Conservation (phyloP, 306 rosid species). For the Glycyrrhiza uralensis region DNA sequence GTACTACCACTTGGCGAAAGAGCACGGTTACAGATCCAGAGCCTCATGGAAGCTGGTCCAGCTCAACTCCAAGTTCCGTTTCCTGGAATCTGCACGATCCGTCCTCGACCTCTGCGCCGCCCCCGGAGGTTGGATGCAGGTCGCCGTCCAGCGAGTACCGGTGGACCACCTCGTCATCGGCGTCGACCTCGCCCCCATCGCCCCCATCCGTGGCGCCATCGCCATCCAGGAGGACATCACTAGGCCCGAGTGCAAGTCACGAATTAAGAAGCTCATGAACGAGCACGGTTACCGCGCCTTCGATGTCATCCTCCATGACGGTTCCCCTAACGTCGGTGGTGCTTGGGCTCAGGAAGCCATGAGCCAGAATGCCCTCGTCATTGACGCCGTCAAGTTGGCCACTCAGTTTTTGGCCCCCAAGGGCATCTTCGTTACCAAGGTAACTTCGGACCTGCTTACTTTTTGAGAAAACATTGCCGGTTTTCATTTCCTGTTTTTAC, state of each 20-base stretch:
- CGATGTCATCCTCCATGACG: slow-evolving; percentile 75
- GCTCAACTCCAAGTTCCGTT: slow-evolving; percentile 61
- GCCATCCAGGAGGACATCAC: slow-evolving; percentile 88
- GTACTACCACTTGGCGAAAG: slow-evolving; percentile 84
- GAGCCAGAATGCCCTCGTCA: slow-evolving; percentile 80
- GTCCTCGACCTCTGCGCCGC: slow-evolving; percentile 99
- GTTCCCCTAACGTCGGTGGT: slow-evolving; percentile 91
- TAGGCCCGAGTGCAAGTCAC: slow-evolving; percentile 59
- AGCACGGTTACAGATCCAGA: slow-evolving; percentile 88
- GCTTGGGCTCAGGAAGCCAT: slow-evolving; percentile 97
- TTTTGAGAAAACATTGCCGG: too few relatives aligned
- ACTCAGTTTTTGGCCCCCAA: slow-evolving; percentile 80
- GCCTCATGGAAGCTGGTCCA: slow-evolving; percentile 93
- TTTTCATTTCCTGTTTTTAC: too few relatives aligned
- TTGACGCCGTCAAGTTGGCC: slow-evolving; percentile 77
- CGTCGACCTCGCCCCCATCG: slow-evolving; percentile 75
- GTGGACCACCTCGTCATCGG: slow-evolving; percentile 73
- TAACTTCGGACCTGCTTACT: too few relatives aligned
- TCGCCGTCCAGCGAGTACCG: slow-evolving; percentile 81
- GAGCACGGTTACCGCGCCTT: slow-evolving; percentile 51
- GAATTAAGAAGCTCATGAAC: slow-evolving; percentile 59
- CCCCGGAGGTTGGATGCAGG: slow-evolving; percentile 99
- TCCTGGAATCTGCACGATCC: slow-evolving; percentile 72
- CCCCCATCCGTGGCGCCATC: slow-evolving; percentile 67
- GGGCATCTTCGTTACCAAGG: slow-evolving; percentile 77